These are phyloP conservation scores for Collybiopsis luxurians DNA, from an alignment of 768 basidiomycete species.

Conservation along the genomic window DNA sequence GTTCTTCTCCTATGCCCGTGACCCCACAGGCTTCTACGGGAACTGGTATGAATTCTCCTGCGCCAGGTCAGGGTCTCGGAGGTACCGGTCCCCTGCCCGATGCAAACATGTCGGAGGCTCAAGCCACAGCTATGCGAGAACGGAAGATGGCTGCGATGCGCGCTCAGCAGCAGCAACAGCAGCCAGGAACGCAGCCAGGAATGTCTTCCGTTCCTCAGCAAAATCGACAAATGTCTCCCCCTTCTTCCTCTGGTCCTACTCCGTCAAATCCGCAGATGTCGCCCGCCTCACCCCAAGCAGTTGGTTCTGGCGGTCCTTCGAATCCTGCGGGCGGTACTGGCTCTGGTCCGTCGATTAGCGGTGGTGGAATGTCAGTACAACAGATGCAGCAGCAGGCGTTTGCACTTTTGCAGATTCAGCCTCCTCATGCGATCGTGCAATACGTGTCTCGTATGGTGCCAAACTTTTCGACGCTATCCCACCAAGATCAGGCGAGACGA, in stretches of 20 bases:
- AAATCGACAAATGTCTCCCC: constrained; percentile 41
- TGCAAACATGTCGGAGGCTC: constrained; percentile 6
- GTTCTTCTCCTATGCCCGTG: neutral
- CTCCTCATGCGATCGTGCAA: constrained; percentile 55
- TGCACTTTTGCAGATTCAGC: constrained; percentile 46
- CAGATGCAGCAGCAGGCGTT: constrained; percentile 37
- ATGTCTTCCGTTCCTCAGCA: constrained; percentile 4
- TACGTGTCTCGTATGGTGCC: constrained; percentile 52
- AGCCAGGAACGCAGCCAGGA: neutral
- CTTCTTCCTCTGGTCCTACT: constrained; percentile 15
- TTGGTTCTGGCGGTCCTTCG: neutral
- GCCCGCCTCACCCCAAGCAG: neutral
- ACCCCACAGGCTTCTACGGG: neutral
- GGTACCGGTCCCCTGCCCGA: neutral
- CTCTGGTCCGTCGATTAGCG: neutral
- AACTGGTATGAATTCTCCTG: neutral
- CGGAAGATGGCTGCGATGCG: constrained; percentile 2
- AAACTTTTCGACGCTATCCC: constrained; percentile 31
- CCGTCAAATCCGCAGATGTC: constrained; percentile 1
- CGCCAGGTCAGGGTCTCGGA: neutral
- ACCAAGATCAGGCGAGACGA: constrained; percentile 58
- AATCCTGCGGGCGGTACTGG: neutral
- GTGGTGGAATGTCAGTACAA: constrained; percentile 16
- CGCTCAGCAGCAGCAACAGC: constrained; percentile 1
- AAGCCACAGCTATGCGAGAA: neutral